A percentile compares a stretch with the other conserved stretches of the same genome.
Evolutionary conservation across 148 eudicot genomes (phyloP).

Genomic region (Persicaria tinctoria): DNA sequence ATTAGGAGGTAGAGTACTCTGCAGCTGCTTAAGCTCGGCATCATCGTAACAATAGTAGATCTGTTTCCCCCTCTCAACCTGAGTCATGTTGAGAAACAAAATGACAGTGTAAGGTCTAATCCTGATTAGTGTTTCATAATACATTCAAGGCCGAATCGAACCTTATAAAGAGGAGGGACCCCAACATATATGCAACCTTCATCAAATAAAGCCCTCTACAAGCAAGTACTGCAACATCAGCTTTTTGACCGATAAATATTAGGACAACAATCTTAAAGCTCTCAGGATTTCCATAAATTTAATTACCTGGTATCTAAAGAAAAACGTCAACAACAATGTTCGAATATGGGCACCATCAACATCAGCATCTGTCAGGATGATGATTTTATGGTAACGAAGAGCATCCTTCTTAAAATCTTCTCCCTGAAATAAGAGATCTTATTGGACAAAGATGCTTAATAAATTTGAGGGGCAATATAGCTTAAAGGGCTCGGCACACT

Average conservation of each 20-base stretch:
- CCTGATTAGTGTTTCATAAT: background rate
- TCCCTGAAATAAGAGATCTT: conserved; percentile 46
- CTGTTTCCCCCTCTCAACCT: conserved; percentile 95
- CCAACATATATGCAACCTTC: conserved; percentile 95
- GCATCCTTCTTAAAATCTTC: conserved; percentile 87
- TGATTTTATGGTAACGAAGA: conserved; percentile 91
- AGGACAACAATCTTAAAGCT: background rate
- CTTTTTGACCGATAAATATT: background rate
- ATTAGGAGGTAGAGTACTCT: conserved; percentile 65
- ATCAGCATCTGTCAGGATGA: conserved; percentile 96
- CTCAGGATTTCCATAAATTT: background rate
- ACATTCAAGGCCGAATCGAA: conserved; percentile 21
- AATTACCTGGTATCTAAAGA: conserved; percentile 91
- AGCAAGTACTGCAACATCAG: conserved; percentile 11
- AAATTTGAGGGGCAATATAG: background rate
- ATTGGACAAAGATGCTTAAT: background rate
- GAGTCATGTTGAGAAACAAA: conserved; percentile 14
- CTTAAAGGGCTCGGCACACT: background rate
- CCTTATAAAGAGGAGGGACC: conserved; percentile 97
- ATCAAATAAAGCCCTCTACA: conserved; percentile 93
- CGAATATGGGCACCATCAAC: conserved; percentile 99
- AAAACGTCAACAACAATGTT: conserved; percentile 78
- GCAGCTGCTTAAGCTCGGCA: conserved; percentile 54
- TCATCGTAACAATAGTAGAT: conserved; percentile 76
- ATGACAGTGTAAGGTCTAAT: background rate